Evolutionary conservation across 768 basidiomycete genomes (phyloP), one percentile per base, ranked within the genome.

Genomic region (Nevesoporus exiguus): DNA sequence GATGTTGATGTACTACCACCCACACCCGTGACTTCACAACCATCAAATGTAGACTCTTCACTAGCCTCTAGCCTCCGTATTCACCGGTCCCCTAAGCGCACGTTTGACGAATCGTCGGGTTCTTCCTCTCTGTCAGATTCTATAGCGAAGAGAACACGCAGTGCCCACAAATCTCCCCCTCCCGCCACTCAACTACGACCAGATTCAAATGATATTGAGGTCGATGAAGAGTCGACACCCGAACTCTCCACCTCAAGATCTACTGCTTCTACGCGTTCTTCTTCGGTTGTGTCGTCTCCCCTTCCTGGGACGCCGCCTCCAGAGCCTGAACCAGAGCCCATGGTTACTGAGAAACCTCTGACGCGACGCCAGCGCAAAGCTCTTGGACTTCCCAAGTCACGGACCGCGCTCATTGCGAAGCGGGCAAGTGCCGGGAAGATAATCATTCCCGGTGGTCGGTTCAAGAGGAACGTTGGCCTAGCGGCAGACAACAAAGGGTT

Each of bases 321-420:
- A 1, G 67, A 68, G 11, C 57, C 64, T 1, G 72, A 51, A 13
- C 37, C 49, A 1, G 54, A 58, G 21, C 49, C 58, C 9, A 43
- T 37, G 11, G 41, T 7, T 22, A 17, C 52, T 31, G 58, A 74
- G 58, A 76, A 71, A 43, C 76, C 74, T 7, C 50, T 91, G 43
- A 91, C 88, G 7, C 73, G 84, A 45, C 73, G 88, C 21, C 81
- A 92, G 69, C 76, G 85, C 31, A 90, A 85, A 71, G 74, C 73
- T n/a, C 74, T 85, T 11, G 85, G 86, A 2, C 66, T 90, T 40
- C 86, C 87, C 0, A 88, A 84, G 65, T 64, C 75, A 1, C 73
- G 80, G 5, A 33, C 73, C 8, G 73, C 67, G 5, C 61, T 71
- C 14, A 63, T 63, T 8, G 66, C 62, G 29, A 64, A 65, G 51